Conservation (phyloP, 106 monocot species). For the Platanthera guangdongensis region DNA sequence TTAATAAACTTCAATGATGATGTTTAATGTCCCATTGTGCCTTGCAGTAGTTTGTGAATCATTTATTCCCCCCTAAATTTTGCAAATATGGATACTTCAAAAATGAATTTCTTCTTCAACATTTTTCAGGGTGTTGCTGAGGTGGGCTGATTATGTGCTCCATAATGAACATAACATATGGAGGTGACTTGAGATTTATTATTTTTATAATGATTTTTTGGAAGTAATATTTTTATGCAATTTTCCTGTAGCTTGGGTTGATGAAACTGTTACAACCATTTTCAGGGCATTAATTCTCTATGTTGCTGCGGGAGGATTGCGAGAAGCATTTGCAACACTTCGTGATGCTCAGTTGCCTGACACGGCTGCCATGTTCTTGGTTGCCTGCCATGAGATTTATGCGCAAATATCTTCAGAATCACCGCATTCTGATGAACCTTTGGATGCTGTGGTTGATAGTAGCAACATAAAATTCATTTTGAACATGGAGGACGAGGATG, state of each 20-base stretch:
- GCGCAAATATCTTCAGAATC: slow-evolving; percentile 22
- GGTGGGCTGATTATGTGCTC: slow-evolving; percentile 88
- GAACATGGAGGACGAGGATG: slow-evolving; percentile 45
- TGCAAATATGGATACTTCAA: neutral
- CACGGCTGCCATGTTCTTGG: slow-evolving; percentile 89
- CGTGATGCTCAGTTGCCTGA: slow-evolving; percentile 76
- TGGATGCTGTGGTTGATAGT: slow-evolving; percentile 2
- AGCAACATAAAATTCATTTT: slow-evolving; percentile 31
- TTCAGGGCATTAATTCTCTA: slow-evolving; percentile 80
- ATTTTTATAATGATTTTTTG: neutral
- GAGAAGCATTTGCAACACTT: slow-evolving; percentile 77
- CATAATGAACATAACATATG: slow-evolving; percentile 81
- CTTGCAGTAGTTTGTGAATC: neutral
- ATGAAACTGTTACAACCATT: neutral
- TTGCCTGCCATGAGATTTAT: slow-evolving; percentile 93
- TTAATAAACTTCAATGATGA: neutral
- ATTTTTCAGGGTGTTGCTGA: slow-evolving; percentile 69
- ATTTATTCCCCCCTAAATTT: neutral
- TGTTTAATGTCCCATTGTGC: neutral
- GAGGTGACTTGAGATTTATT: slow-evolving; percentile 40
- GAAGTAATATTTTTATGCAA: neutral
- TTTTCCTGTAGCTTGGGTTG: neutral
- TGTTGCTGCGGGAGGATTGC: slow-evolving; percentile 84
- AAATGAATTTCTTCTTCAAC: neutral
- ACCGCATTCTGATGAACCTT: slow-evolving; percentile 12